Base-by-base conservation (phyloP, 257 asterid genomes). In the Misopates orontium region DNA sequence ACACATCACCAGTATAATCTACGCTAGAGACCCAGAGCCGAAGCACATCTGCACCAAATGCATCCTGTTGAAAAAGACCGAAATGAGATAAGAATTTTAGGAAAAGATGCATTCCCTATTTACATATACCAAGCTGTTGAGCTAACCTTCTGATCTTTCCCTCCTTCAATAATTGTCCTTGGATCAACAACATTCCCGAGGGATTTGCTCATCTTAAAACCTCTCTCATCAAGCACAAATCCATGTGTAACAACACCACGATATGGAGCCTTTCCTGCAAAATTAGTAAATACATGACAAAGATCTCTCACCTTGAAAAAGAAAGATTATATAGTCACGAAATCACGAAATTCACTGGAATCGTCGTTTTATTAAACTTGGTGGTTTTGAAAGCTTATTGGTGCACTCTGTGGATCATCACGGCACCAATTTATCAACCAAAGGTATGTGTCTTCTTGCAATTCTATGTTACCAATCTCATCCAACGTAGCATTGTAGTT, bases 11-110 rank as follows among this genome's bases (percentile, higher is more conserved):
- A 0, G 99, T 86, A 71, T 93, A 93, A 79, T 93, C 99, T 57
- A 93, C 97, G 32, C 99, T 93, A 10, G 99, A 87, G 75, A 90
- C 97, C 99, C 97, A 93, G 60, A 93, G 93, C 56, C 99, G 84
- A 73, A 90, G 88, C 66, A 93, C 91, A 80, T 93, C 99, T 62
- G 99, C 99, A 75, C 99, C 95, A 20, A 85, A 93, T 53, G 93
- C 71, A 66, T 82, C 96, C 99, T 93, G 90, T 70, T 72, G 71
- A 78, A 77, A 66, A 70, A 36, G 40, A 68, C 40, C 7, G 18
- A 45, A 69, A 74, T 23, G 71, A 50, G 67, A 28, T 73, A 63
- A 77, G 78, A 57, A 54, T 56, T 44, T 62, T 59, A 16, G 47
- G 52, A 52, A 58, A 66, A 67, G 31, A 70, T 42, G 23, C 17